Evolutionary conservation across 257 asterid genomes (phyloP).

Genomic region (Solanum pimpinellifolium): DNA sequence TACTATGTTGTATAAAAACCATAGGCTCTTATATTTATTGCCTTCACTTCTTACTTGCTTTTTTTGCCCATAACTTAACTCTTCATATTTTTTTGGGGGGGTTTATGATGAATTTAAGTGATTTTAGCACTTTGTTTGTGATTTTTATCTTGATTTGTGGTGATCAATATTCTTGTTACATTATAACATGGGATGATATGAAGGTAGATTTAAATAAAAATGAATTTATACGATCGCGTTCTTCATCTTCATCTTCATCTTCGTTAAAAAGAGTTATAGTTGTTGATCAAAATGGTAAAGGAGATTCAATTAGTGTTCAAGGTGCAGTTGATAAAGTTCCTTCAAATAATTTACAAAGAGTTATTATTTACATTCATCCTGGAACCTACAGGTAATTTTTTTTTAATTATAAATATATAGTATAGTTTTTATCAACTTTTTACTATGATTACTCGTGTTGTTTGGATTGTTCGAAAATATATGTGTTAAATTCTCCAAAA

Average conservation of each 20-base stretch:
- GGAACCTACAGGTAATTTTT: slow-evolving; percentile 60
- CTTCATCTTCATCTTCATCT: background rate
- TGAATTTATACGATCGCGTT: background rate
- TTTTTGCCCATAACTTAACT: background rate
- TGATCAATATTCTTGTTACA: background rate
- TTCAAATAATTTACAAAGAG: slow-evolving; percentile 22
- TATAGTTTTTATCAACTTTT: background rate
- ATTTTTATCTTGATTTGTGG: background rate
- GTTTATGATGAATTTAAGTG: background rate
- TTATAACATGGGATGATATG: slow-evolving; percentile 58
- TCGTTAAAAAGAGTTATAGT: slow-evolving; percentile 19
- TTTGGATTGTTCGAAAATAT: background rate
- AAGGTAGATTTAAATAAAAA: slow-evolving; percentile 5
- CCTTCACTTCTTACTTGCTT: background rate
- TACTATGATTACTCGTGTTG: background rate
- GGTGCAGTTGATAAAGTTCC: slow-evolving; percentile 87
- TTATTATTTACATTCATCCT: slow-evolving; percentile 61
- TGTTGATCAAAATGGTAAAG: slow-evolving; percentile 47
- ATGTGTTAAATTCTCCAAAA: background rate
- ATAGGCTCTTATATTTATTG: background rate
- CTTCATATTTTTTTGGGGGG: background rate
- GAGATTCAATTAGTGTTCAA: slow-evolving; percentile 62
- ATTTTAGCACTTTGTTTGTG: background rate
- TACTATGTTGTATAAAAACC: background rate
- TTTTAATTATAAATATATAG: background rate